phyloP scores from a whole-genome alignment of 2,329 filamentous ascomycete genomes.

The Aspergillus candidus region DNA sequence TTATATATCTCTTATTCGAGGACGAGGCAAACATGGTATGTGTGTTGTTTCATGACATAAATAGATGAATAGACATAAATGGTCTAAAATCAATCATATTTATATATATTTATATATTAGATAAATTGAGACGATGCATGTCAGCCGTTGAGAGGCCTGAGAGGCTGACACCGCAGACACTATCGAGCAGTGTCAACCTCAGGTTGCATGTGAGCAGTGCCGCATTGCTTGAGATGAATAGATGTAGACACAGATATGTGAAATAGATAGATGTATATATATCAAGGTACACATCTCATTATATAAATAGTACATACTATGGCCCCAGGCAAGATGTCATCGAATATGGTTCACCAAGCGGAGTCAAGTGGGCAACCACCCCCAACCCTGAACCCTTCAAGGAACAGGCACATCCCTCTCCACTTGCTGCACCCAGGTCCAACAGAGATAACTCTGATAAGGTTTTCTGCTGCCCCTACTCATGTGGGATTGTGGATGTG shows the following conservation, averaged over 20 bases:
- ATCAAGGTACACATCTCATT: not conserved
- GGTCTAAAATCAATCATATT: no score
- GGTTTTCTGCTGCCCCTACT: constrained; percentile 16
- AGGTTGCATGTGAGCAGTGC: no score
- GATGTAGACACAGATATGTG: constrained; percentile 3
- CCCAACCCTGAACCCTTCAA: constrained; percentile 14
- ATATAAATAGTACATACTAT: no score
- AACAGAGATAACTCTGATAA: constrained; percentile 20
- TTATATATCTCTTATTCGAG: no score
- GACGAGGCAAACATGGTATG: no score
- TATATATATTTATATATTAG: not conserved
- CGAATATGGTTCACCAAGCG: constrained; percentile 2
- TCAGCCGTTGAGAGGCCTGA: constrained; percentile 1
- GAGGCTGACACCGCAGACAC: not conserved
- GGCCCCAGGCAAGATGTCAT: no score
- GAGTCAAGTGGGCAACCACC: constrained; percentile 17
- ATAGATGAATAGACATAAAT: no score
- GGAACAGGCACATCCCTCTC: constrained; percentile 8
- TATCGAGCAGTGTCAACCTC: no score
- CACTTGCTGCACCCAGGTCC: constrained; percentile 12
- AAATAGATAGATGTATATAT: not conserved
- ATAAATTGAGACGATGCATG: not conserved
- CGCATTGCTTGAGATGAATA: not conserved
- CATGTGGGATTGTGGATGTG: constrained; percentile 23
- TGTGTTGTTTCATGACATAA: no score